Percentiles rank a stretch among this genome's conserved stretches.
Evolutionary conservation across 1,284 basidiomycete genomes (phyloP).

Genomic region (Puccinia polysora): DNA sequence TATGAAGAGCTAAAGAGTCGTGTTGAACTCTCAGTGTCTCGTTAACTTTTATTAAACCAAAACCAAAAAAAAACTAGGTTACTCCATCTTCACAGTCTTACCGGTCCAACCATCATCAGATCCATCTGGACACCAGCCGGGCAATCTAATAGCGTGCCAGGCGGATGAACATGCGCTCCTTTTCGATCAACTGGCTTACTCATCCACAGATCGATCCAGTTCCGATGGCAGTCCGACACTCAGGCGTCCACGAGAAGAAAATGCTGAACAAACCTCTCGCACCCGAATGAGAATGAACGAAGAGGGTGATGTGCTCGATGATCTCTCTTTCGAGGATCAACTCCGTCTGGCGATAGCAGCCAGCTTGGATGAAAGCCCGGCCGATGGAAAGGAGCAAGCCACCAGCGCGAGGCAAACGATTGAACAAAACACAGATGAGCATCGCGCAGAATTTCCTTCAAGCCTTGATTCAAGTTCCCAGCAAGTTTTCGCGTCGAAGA

Average conservation of each 20-base stretch:
- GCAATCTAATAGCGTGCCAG: slow-evolving; percentile 18
- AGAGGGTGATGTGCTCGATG: neutral
- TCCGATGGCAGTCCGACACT: neutral
- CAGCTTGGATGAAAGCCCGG: neutral
- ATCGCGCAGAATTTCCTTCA: too few relatives aligned
- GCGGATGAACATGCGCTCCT: slow-evolving; percentile 32
- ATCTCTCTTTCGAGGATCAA: slow-evolving; percentile 24
- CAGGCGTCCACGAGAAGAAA: slow-evolving; percentile 18
- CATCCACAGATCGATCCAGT: neutral
- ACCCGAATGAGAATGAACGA: slow-evolving; percentile 4
- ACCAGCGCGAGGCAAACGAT: neutral
- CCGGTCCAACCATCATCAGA: slow-evolving; percentile 29
- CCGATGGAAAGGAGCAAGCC: neutral
- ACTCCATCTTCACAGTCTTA: slow-evolving; percentile 35
- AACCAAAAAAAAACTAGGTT: slow-evolving; percentile 12
- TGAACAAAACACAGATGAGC: too few relatives aligned
- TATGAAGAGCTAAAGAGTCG: neutral
- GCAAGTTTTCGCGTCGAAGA: neutral
- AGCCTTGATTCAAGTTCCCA: too few relatives aligned
- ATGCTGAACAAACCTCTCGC: neutral
- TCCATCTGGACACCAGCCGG: slow-evolving; percentile 24
- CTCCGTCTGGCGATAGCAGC: slow-evolving; percentile 31
- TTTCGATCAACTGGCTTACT: neutral
- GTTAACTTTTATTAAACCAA: too few relatives aligned
- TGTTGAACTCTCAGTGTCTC: neutral